Evolutionary conservation across 345 rosid genomes (phyloP).

Genomic region (Boechera retrofracta): DNA sequence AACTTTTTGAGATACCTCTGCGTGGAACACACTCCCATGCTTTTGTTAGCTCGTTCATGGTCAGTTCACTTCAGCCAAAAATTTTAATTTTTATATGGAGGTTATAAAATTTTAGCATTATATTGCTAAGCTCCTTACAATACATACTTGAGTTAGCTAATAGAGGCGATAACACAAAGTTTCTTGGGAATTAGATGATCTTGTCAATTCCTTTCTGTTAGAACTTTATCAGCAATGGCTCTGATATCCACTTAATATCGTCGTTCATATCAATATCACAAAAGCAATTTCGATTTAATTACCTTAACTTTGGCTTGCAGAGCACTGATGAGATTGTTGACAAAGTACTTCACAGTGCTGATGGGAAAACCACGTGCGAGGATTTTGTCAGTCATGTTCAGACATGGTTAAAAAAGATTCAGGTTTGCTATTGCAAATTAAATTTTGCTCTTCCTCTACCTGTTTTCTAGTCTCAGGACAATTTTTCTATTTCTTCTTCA

Average conservation of each 20-base stretch:
- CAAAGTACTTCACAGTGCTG: slow-evolving; percentile 65
- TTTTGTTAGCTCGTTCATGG: slow-evolving; percentile 98
- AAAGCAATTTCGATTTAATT: neutral
- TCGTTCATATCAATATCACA: neutral
- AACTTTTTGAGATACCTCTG: slow-evolving; percentile 89
- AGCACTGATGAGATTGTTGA: slow-evolving; percentile 88
- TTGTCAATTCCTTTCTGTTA: neutral
- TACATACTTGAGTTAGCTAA: neutral
- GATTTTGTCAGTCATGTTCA: slow-evolving; percentile 86
- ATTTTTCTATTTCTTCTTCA: neutral
- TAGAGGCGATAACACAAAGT: neutral
- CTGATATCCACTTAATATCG: neutral
- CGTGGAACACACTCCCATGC: slow-evolving; percentile 99
- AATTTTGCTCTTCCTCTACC: neutral
- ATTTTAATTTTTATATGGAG: neutral
- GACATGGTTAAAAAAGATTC: slow-evolving; percentile 76
- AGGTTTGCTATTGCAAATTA: slow-evolving; percentile 53
- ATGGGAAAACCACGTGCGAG: slow-evolving; percentile 68
- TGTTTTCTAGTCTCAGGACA: neutral
- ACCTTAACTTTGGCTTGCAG: slow-evolving; percentile 51
- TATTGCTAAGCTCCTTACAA: neutral
- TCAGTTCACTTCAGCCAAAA: slow-evolving; percentile 44
- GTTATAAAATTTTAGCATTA: neutral
- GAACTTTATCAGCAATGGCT: neutral
- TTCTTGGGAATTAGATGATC: neutral